phyloP scores from a whole-genome alignment of 169 alveolate genomes.

The Plasmodium cynomolgi region DNA sequence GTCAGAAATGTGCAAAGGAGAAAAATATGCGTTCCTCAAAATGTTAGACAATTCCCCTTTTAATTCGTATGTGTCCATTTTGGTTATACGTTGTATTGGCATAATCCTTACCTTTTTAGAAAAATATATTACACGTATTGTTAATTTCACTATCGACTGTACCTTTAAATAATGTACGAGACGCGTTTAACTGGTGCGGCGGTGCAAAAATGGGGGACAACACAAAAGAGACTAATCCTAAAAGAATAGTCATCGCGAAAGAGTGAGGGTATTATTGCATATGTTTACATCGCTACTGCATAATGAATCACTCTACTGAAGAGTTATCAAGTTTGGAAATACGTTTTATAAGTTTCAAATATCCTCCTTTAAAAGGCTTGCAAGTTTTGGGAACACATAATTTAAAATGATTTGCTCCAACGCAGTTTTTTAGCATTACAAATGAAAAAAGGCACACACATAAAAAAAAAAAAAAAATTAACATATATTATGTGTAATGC shows the following conservation, averaged over 20 bases:
- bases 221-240: background rate
- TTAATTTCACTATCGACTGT: too few species aligned
- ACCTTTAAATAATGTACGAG: background rate
- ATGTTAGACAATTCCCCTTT: background rate
- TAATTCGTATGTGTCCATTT: background rate
- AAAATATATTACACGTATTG: background rate
- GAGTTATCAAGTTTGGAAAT: background rate
- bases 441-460: too few species aligned
- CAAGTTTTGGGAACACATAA: background rate
- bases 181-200: background rate
- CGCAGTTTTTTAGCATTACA: background rate
- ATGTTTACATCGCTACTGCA: background rate
- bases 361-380: background rate
- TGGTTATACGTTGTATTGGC: background rate
- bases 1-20: background rate
- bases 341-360: background rate
- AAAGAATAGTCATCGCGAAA: background rate
- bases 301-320: background rate
- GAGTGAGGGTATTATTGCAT: background rate
- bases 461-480: too few species aligned
- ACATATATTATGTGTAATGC: too few species aligned
- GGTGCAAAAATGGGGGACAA: background rate
- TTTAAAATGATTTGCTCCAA: background rate
- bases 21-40: background rate
- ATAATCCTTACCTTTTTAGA: background rate